Evolutionary conservation across 1,284 basidiomycete species (phyloP).

Genomic region (Trametes polyzona): DNA sequence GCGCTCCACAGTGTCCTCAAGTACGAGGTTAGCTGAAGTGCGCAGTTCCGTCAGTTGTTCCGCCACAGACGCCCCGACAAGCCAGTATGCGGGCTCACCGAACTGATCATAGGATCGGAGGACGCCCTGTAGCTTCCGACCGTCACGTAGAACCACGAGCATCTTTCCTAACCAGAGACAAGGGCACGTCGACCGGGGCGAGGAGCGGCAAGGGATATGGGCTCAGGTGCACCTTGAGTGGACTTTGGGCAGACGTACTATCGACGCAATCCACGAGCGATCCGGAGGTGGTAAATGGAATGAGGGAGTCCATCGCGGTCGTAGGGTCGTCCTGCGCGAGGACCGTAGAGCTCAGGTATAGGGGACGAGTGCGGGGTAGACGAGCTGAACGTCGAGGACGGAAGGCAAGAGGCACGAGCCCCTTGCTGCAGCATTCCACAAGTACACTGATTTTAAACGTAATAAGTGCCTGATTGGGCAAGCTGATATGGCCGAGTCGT

Average conservation of each 20-base stretch:
- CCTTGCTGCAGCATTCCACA: no score
- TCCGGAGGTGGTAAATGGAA: slow-evolving; percentile 96
- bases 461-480: no score
- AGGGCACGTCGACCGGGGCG: slow-evolving; percentile 19
- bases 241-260: slow-evolving; percentile 84
- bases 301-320: slow-evolving; percentile 83
- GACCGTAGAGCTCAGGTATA: not conserved
- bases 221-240: slow-evolving; percentile 59
- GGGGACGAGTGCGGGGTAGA: not conserved
- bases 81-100: slow-evolving; percentile 60
- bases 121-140: slow-evolving; percentile 95
- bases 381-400: not conserved
- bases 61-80: not conserved
- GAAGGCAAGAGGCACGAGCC: no score
- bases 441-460: no score
- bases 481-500: slow-evolving; percentile 83
- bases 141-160: slow-evolving; percentile 95
- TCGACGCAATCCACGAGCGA: slow-evolving; percentile 97
- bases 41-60: not conserved
- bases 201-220: slow-evolving; percentile 36
- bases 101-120: slow-evolving; percentile 99
- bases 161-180: slow-evolving; percentile 83
- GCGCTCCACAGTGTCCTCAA: slow-evolving; percentile 89
- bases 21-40: slow-evolving; percentile 87
- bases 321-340: slow-evolving; percentile 6